Conservation (phyloP, 2,329 filamentous ascomycete species). For the Calonectria crousiana region DNA sequence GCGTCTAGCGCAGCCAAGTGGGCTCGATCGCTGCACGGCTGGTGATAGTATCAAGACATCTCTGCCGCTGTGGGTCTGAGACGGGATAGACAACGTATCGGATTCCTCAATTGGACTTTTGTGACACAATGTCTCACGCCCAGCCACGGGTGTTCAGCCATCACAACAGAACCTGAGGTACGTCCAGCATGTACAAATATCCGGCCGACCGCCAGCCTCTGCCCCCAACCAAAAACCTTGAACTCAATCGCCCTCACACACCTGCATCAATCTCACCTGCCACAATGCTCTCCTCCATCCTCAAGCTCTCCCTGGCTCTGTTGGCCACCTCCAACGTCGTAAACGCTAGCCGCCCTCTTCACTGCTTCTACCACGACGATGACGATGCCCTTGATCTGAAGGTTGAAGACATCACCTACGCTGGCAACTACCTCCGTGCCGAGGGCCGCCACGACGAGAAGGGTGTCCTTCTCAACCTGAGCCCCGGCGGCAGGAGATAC, state of each 20-base stretch:
- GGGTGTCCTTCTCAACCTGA: not conserved
- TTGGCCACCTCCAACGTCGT: not conserved
- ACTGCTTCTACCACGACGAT: slow-evolving; percentile 5
- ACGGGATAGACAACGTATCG: not conserved
- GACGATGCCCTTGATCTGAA: not conserved
- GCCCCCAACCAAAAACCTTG: not conserved
- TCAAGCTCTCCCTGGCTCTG: not conserved
- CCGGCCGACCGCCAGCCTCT: not conserved
- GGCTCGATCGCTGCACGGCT: not conserved
- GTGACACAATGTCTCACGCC: not conserved
- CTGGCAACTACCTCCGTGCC: not conserved
- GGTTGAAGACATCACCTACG: not conserved
- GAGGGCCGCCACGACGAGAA: not conserved
- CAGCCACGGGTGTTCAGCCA: not conserved
- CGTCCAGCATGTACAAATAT: not conserved
- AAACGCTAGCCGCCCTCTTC: not conserved
- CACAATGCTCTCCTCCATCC: not conserved
- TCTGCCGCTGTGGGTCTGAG: not conserved
- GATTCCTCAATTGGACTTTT: not conserved
- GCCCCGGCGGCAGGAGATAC: not conserved
- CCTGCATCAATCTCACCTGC: too few species aligned
- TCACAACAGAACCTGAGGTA: not conserved
- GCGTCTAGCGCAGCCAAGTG: not conserved
- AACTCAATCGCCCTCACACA: not conserved
- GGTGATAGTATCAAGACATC: not conserved